Evolutionary conservation across 2,329 filamentous ascomycete genomes (phyloP), one percentile per base, ranked within the genome.

Genomic region (Ophiostoma himal-ulmi): DNA sequence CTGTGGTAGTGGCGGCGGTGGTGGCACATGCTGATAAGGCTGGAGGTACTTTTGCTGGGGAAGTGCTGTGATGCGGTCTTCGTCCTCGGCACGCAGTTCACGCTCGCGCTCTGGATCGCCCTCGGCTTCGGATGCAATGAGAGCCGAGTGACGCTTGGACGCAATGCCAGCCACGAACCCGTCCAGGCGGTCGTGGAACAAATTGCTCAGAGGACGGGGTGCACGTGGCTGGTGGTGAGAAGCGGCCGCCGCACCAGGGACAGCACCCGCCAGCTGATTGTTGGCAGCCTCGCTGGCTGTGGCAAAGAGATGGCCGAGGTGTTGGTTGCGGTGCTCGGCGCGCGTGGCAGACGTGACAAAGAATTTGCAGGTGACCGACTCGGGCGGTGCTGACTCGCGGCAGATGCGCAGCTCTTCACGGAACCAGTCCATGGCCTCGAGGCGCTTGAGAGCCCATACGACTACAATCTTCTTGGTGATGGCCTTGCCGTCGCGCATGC

Each of bases 401-500:
- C 94, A 97, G 76, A 97, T 96, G 67, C 93, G 88, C 71, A 97
- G 84, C 79, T 97, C 94, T 80, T 97, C 94, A 74, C 92, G 91
- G 84, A 97, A 98, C 94, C 94, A 98, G 78, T 97, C 93, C 89
- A 98, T 93, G 0, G 93, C 92, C 79, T 97, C 94, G 17, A 95
- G 88, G 70, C 91, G 88, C 80, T 95, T 96, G 74, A 97, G 83
- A 5, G 94, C 89, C 94, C 94, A 98, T n/a, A 98, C 87, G 0
- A 98, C 92, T 20, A 95, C 90, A 5, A 98, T 90, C 74, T 90
- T 92, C 78, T 91, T 92, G 1, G 94, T 97, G 64, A 97, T 92
- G 44, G 94, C 94, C 79, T 97, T 97, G 68, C 93, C 92, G 77
- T 97, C 94, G 71, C 93, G 89, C 90, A 98, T 97, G 71, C 93